Base-by-base conservation (phyloP, 805 yeast species). In the Pichia manshurica region DNA sequence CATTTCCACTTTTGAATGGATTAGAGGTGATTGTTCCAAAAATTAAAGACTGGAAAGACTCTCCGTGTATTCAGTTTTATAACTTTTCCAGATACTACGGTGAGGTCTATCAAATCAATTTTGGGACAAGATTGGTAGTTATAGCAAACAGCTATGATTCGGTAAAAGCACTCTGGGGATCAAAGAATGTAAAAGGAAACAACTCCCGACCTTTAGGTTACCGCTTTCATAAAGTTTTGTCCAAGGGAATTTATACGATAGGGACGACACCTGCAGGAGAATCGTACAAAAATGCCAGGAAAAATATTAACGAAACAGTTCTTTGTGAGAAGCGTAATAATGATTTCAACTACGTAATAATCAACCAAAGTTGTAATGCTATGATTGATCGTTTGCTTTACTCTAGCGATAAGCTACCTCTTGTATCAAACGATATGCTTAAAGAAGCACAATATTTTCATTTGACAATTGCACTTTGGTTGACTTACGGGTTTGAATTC, bases 141-240 rank as follows among this genome's bases (percentile, higher is more conserved):
- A 81, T 86, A 16, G 90, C 80, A n/a, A 83, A 85, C 58, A 74
- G 84, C 1, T 81, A 67, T 53, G 74, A 72, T 4, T 73, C 82
- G 6, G 78, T 81, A 1, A 60, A 64, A 34, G 66, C 66, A 21
- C 63, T 85, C 3, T 83, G 86, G 85, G 61, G 74, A 23, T 62
- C 62, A 25, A 59, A 53, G 13, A 69, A 71, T 53, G 66, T 79
- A 7, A 60, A 68, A 31, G 75, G 81, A 3, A 77, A 77, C 50
- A 81, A 78, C 55, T 84, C 91, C 1, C 67, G 95, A 37, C 93
- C 93, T 0, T 63, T 71, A 19, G 68, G 75, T 46, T 77, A 77
- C 61, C 82, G 89, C 1, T 85, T 86, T 64, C 93, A 86, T 63
- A 66, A 71, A 17, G 70, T 84, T 2, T 68, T 84, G 38, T 73